Percentiles rank a stretch among this genome's conserved stretches.
Conservation (phyloP, 2,329 filamentous ascomycete genomes). For the Exophiala alcalophila region DNA sequence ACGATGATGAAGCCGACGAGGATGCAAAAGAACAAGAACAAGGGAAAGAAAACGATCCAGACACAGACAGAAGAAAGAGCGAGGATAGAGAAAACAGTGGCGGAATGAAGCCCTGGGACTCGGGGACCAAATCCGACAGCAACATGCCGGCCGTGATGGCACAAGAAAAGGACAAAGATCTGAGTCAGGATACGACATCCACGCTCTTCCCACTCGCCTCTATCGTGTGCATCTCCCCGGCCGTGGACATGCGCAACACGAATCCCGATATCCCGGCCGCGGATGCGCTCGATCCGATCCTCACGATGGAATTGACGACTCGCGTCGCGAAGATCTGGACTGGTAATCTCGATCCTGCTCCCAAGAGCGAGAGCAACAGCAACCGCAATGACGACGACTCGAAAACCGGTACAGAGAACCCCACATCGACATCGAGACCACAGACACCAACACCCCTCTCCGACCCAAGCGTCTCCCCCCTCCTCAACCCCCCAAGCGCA, state of each 20-base stretch:
- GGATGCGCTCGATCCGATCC: constrained; percentile 46
- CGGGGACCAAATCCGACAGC: too few relatives aligned
- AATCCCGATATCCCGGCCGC: constrained; percentile 46
- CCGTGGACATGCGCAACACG: constrained; percentile 48
- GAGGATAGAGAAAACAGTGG: too few relatives aligned
- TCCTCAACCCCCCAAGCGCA: constrained; percentile 39
- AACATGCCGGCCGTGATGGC: not conserved
- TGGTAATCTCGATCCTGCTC: not conserved
- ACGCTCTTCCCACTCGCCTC: constrained; percentile 11
- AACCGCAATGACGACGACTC: not conserved
- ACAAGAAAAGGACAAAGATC: not conserved
- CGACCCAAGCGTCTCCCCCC: constrained; percentile 50
- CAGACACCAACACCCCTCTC: not conserved
- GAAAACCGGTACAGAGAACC: too few relatives aligned
- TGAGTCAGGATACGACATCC: not conserved
- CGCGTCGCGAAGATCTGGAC: constrained; percentile 11
- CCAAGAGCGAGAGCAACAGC: not conserved
- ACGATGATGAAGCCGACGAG: not conserved
- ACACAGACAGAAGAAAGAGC: not conserved
- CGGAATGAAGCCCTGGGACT: too few relatives aligned
- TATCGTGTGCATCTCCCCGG: constrained; percentile 49
- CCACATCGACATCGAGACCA: not conserved
- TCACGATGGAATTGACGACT: constrained; percentile 42
- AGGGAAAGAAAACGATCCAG: not conserved
- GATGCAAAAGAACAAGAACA: not conserved